Percentiles rank a stretch among this genome's conserved stretches.
phyloP scores from a whole-genome alignment of 768 basidiomycete species.

The Cyathus striatus region DNA sequence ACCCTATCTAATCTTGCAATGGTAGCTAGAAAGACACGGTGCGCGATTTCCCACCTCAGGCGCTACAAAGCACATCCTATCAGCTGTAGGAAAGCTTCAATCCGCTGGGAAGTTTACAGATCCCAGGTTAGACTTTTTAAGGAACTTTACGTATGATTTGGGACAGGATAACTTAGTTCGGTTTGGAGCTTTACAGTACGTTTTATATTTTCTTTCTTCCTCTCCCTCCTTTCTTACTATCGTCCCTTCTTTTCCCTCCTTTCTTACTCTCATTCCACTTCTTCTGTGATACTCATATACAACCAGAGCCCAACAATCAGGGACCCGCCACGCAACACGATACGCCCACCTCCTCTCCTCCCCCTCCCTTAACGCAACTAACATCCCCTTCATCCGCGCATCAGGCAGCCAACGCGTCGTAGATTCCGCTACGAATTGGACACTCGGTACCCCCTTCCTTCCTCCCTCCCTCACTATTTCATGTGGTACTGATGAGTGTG shows the following conservation, averaged over 20 bases:
- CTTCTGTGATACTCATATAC: background rate
- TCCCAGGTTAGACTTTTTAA: slow-evolving; percentile 49
- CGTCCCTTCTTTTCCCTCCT: too few relatives aligned
- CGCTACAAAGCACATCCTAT: slow-evolving; percentile 30
- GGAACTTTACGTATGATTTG: slow-evolving; percentile 52
- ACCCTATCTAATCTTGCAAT: slow-evolving; percentile 6
- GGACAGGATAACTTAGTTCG: slow-evolving; percentile 57
- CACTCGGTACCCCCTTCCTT: slow-evolving; percentile 36
- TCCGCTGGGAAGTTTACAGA: slow-evolving; percentile 39
- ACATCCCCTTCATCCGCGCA: slow-evolving; percentile 46
- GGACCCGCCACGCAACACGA: slow-evolving; percentile 55
- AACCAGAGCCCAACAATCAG: slow-evolving; percentile 20
- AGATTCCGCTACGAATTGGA: slow-evolving; percentile 68
- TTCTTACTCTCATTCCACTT: too few relatives aligned
- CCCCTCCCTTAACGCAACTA: slow-evolving; percentile 32
- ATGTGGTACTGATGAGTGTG: background rate
- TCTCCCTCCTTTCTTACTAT: too few relatives aligned
- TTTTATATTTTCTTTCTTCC: background rate
- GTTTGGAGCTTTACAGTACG: slow-evolving; percentile 63
- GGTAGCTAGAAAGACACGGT: slow-evolving; percentile 76
- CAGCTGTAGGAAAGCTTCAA: slow-evolving; percentile 50
- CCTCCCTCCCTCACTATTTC: background rate
- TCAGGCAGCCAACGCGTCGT: slow-evolving; percentile 55
- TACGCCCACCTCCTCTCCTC: too few relatives aligned
- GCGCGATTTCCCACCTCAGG: slow-evolving; percentile 67